These are phyloP conservation scores for Pseudomonodictys pantanalensis DNA, from an alignment of 495 filamentous ascomycete species.

Conservation along the genomic window DNA sequence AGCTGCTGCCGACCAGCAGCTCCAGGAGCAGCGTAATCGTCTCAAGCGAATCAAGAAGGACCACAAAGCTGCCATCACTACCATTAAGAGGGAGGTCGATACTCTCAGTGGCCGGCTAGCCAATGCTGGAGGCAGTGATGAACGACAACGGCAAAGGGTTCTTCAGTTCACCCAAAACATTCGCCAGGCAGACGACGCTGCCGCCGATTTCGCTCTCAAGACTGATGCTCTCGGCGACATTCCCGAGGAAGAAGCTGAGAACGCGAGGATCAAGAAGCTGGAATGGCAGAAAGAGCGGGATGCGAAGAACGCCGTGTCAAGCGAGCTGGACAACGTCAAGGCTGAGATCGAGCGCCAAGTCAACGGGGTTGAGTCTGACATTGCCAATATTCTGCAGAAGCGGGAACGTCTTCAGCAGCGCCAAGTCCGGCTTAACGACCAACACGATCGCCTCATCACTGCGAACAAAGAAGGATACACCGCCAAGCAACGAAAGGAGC, in stretches of 20 bases:
- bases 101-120: slow-evolving; percentile 63
- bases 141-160: slow-evolving; percentile 74
- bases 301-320: slow-evolving; percentile 56
- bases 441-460: slow-evolving; percentile 72
- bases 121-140: slow-evolving; percentile 76
- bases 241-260: slow-evolving; percentile 62
- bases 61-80: slow-evolving; percentile 66
- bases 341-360: slow-evolving; percentile 62
- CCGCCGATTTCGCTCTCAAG: slow-evolving; percentile 58
- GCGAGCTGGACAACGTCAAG: slow-evolving; percentile 61
- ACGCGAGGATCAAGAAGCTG: slow-evolving; percentile 59
- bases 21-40: slow-evolving; percentile 71
- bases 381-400: slow-evolving; percentile 65
- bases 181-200: slow-evolving; percentile 77
- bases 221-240: slow-evolving; percentile 65
- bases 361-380: slow-evolving; percentile 63
- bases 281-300: slow-evolving; percentile 63
- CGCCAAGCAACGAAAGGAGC: slow-evolving; percentile 68
- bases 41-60: slow-evolving; percentile 76
- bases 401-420: slow-evolving; percentile 74
- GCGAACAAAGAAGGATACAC: slow-evolving; percentile 73
- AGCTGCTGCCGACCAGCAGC: slow-evolving; percentile 69
- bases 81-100: slow-evolving; percentile 76
- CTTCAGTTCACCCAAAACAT: slow-evolving; percentile 74
- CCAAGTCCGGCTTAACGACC: slow-evolving; percentile 70